These are phyloP conservation scores for Jatropha curcas DNA, from an alignment of 345 rosid species.

Conservation along the genomic window DNA sequence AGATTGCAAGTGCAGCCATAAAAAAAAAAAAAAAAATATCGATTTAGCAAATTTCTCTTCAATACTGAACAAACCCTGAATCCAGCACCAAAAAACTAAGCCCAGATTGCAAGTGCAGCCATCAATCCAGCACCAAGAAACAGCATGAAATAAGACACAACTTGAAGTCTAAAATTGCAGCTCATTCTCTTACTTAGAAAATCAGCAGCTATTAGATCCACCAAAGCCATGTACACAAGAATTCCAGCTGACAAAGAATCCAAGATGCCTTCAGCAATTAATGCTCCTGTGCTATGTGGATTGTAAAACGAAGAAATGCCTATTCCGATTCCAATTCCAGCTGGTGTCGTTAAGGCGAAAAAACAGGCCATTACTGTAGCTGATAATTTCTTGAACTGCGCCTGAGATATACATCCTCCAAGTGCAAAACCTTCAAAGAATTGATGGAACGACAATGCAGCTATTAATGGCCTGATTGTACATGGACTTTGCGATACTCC, in stretches of 20 bases:
- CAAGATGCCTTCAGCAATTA: slow-evolving; percentile 70
- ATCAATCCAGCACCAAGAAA: slow-evolving; percentile 92
- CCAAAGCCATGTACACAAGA: slow-evolving; percentile 90
- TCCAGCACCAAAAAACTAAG: slow-evolving; percentile 82
- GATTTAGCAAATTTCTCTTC: background rate
- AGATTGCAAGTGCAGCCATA: slow-evolving; percentile 85
- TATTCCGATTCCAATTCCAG: slow-evolving; percentile 66
- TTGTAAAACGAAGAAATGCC: slow-evolving; percentile 65
- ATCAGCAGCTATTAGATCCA: slow-evolving; percentile 90
- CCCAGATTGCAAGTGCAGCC: slow-evolving; percentile 87
- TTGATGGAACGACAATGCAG: slow-evolving; percentile 88
- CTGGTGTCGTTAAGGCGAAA: slow-evolving; percentile 73
- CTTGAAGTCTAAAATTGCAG: slow-evolving; percentile 74
- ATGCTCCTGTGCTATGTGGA: slow-evolving; percentile 56
- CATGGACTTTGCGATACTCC: slow-evolving; percentile 89
- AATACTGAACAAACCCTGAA: slow-evolving; percentile 47
- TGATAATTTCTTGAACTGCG: slow-evolving; percentile 52
- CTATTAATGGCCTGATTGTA: slow-evolving; percentile 81
- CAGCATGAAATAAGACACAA: slow-evolving; percentile 68
- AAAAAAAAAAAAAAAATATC: background rate
- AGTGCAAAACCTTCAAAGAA: slow-evolving; percentile 98
- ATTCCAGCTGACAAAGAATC: slow-evolving; percentile 89
- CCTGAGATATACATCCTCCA: slow-evolving; percentile 91
- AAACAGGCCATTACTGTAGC: slow-evolving; percentile 70
- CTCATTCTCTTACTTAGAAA: slow-evolving; percentile 89